phyloP scores from a whole-genome alignment of 352 stramenopile genomes.

The Phytopythium sindhum region DNA sequence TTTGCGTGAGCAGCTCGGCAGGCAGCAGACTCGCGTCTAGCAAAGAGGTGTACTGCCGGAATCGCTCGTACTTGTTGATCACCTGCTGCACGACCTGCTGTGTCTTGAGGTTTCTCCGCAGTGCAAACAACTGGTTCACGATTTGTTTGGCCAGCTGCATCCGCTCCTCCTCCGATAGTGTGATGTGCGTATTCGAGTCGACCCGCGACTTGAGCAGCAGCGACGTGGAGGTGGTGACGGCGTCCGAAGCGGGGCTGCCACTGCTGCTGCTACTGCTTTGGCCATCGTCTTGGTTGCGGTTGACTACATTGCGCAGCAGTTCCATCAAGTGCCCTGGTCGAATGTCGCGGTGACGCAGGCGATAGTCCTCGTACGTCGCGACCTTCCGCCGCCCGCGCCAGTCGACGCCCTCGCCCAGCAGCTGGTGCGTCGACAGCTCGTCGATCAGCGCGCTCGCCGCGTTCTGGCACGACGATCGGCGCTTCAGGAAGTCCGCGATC shows the following conservation, averaged over 20 bases:
- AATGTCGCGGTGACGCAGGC: conserved; percentile 70
- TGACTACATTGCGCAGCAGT: conserved; percentile 25
- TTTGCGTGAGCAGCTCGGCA: conserved; percentile 33
- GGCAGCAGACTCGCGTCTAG: conserved; percentile 53
- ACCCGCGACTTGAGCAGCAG: conserved; percentile 57
- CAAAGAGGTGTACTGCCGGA: conserved; percentile 50
- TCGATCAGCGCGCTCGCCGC: conserved; percentile 64
- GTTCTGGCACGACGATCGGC: conserved; percentile 51
- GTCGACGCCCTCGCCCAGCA: conserved; percentile 56
- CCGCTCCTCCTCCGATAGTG: conserved; percentile 32
- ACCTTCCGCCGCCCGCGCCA: conserved; percentile 51
- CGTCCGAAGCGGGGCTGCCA: conserved; percentile 12
- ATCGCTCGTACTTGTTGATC: conserved; percentile 68
- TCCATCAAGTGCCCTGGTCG: conserved; percentile 61
- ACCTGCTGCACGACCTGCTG: conserved; percentile 57
- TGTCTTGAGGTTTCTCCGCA: conserved; percentile 45
- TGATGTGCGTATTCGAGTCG: conserved; percentile 19
- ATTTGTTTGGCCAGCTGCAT: conserved; percentile 55
- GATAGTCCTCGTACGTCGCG: conserved; percentile 73
- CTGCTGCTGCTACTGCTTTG: neutral
- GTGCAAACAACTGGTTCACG: conserved; percentile 36
- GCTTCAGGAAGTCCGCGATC: conserved; percentile 83
- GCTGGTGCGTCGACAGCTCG: conserved; percentile 53
- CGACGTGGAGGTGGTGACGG: conserved; percentile 22
- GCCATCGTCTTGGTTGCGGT: conserved; percentile 11